Conservation (phyloP, 345 rosid species). For the Eucalyptus curtisii region DNA sequence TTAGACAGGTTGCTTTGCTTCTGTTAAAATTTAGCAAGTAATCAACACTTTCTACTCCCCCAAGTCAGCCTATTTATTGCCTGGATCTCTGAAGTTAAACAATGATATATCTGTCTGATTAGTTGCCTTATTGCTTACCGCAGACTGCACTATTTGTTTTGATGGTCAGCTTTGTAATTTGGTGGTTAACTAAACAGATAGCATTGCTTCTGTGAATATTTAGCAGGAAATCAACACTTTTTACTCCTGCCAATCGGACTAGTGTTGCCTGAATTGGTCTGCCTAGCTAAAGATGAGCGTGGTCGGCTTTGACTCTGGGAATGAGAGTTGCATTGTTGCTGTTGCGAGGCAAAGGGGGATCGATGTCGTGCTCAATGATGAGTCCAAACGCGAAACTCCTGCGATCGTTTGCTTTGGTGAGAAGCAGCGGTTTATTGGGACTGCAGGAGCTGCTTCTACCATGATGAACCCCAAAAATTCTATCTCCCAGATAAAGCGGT, state of each 20-base stretch:
- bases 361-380: conserved; percentile 96
- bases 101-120: not conserved
- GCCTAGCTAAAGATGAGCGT: conserved; percentile 60
- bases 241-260: not conserved
- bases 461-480: conserved; percentile 94
- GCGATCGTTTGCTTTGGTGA: conserved; percentile 94
- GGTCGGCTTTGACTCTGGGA: conserved; percentile 95
- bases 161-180: not conserved
- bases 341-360: conserved; percentile 99
- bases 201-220: not conserved
- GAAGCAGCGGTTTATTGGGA: conserved; percentile 90
- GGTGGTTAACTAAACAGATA: not conserved
- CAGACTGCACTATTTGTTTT: not conserved
- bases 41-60: not conserved
- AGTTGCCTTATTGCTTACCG: not conserved
- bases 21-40: not conserved
- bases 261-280: not conserved
- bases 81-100: not conserved
- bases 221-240: not conserved
- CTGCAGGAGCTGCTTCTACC: conserved; percentile 95
- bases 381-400: conserved; percentile 97
- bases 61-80: not conserved
- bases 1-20: not conserved
- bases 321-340: conserved; percentile 92
- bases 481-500: conserved; percentile 80